These are phyloP conservation scores for Prunus kanzakura DNA, from an alignment of 306 rosid species.

Conservation along the genomic window DNA sequence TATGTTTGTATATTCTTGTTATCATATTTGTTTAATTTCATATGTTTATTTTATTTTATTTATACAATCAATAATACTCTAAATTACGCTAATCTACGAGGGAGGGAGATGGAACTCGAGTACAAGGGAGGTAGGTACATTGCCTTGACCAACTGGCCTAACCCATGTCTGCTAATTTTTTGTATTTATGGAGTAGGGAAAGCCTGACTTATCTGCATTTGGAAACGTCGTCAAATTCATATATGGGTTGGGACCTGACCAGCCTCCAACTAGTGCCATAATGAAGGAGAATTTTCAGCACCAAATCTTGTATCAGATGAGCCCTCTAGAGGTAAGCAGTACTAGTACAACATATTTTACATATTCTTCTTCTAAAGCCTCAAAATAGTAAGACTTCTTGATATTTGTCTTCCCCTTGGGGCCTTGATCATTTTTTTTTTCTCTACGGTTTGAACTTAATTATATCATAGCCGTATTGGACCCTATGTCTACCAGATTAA, in stretches of 20 bases:
- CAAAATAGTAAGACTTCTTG: too few relatives aligned
- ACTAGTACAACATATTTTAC: neutral
- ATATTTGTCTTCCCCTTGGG: too few relatives aligned
- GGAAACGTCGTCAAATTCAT: slow-evolving; percentile 10
- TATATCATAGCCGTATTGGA: too few relatives aligned
- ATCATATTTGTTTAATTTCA: neutral
- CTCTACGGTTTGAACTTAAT: too few relatives aligned
- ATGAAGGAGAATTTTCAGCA: slow-evolving; percentile 3
- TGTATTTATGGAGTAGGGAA: slow-evolving; percentile 12
- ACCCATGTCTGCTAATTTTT: neutral
- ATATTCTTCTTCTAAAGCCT: neutral
- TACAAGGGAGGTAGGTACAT: too few relatives aligned
- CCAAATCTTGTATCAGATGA: slow-evolving; percentile 9
- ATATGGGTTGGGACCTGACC: slow-evolving; percentile 14
- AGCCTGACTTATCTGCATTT: slow-evolving; percentile 19
- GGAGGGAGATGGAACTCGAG: too few relatives aligned
- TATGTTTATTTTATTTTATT: too few relatives aligned
- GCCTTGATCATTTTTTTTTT: too few relatives aligned
- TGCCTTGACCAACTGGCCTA: too few relatives aligned
- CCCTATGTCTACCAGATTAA: too few relatives aligned
- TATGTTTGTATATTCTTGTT: neutral
- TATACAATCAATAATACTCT: too few relatives aligned
- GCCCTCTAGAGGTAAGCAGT: slow-evolving; percentile 18
- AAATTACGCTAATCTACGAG: too few relatives aligned
- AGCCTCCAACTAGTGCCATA: slow-evolving; percentile 23